Conservation (phyloP, 192 early-diverging fungal genomes). For the Backusella westeae region DNA sequence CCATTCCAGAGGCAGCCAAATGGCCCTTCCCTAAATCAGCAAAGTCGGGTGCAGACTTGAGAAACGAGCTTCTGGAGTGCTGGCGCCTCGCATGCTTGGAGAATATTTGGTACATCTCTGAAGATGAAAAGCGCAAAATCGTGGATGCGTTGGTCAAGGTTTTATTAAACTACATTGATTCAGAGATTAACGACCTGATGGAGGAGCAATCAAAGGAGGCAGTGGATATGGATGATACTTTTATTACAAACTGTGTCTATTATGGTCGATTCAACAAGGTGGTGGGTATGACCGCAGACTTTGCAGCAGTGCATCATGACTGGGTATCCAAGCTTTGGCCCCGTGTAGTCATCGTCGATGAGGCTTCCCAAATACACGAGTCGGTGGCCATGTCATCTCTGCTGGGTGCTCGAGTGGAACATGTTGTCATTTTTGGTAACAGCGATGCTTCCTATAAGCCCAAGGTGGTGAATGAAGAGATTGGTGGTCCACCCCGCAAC, state of each 20-base stretch:
- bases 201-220: not conserved
- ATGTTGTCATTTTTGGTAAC: conserved; percentile 30
- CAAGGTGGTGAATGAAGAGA: not conserved
- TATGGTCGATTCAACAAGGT: conserved; percentile 20
- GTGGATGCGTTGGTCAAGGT: not conserved
- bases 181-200: not conserved
- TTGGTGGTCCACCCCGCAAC: not conserved
- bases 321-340: conserved; percentile 17
- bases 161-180: conserved; percentile 1
- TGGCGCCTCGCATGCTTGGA: not conserved
- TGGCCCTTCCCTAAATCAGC: not conserved
- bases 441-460: not conserved
- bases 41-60: not conserved
- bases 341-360: conserved; percentile 24
- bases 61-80: not conserved
- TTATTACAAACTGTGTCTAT: not conserved
- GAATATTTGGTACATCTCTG: not conserved
- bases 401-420: conserved; percentile 14
- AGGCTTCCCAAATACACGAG: conserved; percentile 19
- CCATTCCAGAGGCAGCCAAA: not conserved
- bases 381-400: conserved; percentile 1
- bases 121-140: not conserved
- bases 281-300: conserved; percentile 33
- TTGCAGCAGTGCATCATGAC: conserved; percentile 25
- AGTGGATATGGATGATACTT: not conserved